These are phyloP conservation scores for Eutrema japonicum DNA, from an alignment of 345 rosid genomes.

Conservation along the genomic window DNA sequence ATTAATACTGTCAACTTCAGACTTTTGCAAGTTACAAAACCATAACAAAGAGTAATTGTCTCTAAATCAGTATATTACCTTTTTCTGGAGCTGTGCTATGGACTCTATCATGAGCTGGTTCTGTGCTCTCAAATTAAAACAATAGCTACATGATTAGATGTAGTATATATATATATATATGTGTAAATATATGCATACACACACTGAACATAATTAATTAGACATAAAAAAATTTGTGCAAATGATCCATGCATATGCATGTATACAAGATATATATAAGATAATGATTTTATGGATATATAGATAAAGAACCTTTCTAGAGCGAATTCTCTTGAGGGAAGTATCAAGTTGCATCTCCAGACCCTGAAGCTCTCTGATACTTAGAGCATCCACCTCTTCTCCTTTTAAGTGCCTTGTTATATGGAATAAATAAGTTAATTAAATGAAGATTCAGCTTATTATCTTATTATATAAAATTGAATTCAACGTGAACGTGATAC, in stretches of 20 bases:
- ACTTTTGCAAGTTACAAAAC: background rate
- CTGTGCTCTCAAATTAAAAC: constrained; percentile 53
- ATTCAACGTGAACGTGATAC: too few species aligned
- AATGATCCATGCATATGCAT: constrained; percentile 19
- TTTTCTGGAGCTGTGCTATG: constrained; percentile 66
- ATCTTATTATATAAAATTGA: background rate
- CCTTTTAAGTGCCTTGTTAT: constrained; percentile 63
- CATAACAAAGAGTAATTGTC: background rate
- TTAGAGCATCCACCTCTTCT: constrained; percentile 66
- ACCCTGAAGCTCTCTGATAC: constrained; percentile 69
- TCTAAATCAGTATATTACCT: constrained; percentile 48
- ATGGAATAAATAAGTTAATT: background rate
- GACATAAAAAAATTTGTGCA: background rate
- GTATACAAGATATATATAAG: background rate
- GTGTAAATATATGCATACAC: constrained; percentile 16
- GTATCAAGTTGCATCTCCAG: constrained; percentile 83
- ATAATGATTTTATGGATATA: background rate
- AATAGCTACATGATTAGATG: constrained; percentile 29
- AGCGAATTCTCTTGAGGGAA: constrained; percentile 76
- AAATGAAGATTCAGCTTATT: constrained; percentile 4
- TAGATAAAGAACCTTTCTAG: constrained; percentile 58
- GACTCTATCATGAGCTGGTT: constrained; percentile 67
- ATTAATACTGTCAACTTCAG: background rate
- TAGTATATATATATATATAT: constrained; percentile 10
- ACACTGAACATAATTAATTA: background rate